Evolutionary conservation across 2,329 filamentous ascomycete genomes (phyloP).

Genomic region (Alternaria sp.): DNA sequence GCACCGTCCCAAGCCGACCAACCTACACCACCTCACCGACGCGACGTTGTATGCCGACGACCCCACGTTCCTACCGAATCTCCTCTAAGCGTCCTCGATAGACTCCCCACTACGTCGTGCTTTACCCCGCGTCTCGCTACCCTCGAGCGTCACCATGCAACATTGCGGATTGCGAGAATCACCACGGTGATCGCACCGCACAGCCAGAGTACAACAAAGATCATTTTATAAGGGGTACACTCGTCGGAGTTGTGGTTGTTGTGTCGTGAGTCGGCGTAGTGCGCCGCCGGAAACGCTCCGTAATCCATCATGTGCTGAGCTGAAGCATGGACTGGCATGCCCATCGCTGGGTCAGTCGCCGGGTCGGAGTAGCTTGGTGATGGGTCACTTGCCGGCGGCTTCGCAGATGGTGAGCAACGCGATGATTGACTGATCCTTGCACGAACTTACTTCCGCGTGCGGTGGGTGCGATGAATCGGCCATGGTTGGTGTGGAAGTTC

Average conservation of each 20-base stretch:
- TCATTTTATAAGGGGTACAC: background rate
- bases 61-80: no score
- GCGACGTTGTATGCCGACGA: background rate
- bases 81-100: no score
- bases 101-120: no score
- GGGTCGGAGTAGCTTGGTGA: background rate
- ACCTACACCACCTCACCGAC: background rate
- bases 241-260: accelerated
- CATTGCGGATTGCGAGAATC: background rate
- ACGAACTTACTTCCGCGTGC: no score
- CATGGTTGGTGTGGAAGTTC: no score
- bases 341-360: background rate
- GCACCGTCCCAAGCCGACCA: background rate
- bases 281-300: background rate
- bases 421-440: no score
- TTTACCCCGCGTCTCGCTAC: background rate
- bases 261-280: background rate
- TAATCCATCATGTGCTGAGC: background rate
- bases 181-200: background rate
- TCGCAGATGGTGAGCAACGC: no score
- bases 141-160: background rate
- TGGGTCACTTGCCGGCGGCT: no score
- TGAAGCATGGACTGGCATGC: background rate
- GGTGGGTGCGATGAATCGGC: no score
- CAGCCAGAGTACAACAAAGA: background rate